phyloP scores from a whole-genome alignment of 345 rosid species.

The Moricandia arvensis region DNA sequence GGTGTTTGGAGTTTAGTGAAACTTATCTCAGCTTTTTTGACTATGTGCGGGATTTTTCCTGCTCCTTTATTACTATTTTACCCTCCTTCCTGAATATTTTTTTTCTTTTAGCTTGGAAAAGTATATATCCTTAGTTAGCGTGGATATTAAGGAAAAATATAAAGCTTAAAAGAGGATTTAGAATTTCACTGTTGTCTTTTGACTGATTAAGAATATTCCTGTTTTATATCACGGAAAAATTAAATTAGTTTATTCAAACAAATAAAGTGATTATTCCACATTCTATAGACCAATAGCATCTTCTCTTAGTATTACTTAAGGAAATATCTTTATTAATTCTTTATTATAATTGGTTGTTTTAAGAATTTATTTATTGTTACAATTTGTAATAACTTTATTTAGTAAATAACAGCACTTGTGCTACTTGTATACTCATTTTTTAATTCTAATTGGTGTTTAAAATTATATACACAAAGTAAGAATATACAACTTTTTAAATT shows the following conservation, averaged over 20 bases:
- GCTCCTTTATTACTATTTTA: conserved; percentile 6
- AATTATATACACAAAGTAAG: not conserved
- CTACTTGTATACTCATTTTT: not conserved
- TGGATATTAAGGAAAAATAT: conserved; percentile 19
- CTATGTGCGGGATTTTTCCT: conserved; percentile 21
- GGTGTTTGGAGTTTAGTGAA: conserved; percentile 34
- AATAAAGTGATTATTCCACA: conserved; percentile 1
- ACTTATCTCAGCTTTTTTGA: conserved; percentile 28
- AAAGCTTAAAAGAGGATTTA: conserved; percentile 2
- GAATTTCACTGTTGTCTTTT: conserved; percentile 16
- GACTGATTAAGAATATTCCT: not conserved
- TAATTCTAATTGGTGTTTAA: not conserved
- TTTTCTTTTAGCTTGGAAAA: not conserved
- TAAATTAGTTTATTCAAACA: not conserved
- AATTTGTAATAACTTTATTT: not conserved
- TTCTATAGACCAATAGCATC: not conserved
- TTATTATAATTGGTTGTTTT: not conserved
- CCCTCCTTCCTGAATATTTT: not conserved
- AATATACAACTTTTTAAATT: too few relatives aligned
- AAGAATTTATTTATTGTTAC: not conserved
- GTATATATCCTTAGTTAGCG: conserved; percentile 13
- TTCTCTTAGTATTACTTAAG: not conserved
- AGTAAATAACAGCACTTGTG: not conserved
- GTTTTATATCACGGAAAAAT: not conserved
- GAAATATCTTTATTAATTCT: not conserved